Evolutionary conservation across 202 grass and related monocot genomes (phyloP), one percentile per base, ranked within the genome.

Genomic region (Setaria italica): DNA sequence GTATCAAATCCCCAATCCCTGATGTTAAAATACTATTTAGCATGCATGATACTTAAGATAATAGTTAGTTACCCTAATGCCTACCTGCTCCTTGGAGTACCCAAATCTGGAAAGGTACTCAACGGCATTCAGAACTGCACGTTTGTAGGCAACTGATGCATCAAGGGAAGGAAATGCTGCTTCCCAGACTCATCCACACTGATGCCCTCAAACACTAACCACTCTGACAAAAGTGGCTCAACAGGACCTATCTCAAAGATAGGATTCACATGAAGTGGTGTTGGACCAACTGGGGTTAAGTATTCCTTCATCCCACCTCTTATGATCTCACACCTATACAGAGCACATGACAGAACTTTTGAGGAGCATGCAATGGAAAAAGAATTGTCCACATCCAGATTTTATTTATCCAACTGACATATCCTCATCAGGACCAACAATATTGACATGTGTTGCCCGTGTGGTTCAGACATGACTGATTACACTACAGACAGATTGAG

Each of bases 241-340:
- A 95, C 86, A 30, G 93, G 91, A 75, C 95, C 95, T 43, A 98
- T 95, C 89, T 95, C 95, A 80, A 98, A 98, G 86, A 95, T 98
- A 50, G 89, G 93, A 73, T 80, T 95, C 54, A 98, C 95, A 88
- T 98, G 95, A 58, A 98, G 86, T 30, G 84, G 75, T 25, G 95
- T 91, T 4, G 93, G 95, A 57, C 95, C 95, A 90, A 98, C 88
- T 49, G 93, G 91, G 32, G 93, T 98, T 21, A 95, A 86, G 66
- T 98, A 98, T 80, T 98, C 93, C 84, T 80, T 94, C 89, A 98
- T 98, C 69, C 95, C 95, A 84, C 78, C 95, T 87, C 88, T 89
- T 72, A 95, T 92, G 74, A 98, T 98, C 88, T 92, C 95, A 79
- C 95, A 98, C 84, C 91, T 98, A 80, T 74, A 87, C 21, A 87